Conservation (phyloP, 164 flowering plant genomes). For the Annona cherimola region DNA sequence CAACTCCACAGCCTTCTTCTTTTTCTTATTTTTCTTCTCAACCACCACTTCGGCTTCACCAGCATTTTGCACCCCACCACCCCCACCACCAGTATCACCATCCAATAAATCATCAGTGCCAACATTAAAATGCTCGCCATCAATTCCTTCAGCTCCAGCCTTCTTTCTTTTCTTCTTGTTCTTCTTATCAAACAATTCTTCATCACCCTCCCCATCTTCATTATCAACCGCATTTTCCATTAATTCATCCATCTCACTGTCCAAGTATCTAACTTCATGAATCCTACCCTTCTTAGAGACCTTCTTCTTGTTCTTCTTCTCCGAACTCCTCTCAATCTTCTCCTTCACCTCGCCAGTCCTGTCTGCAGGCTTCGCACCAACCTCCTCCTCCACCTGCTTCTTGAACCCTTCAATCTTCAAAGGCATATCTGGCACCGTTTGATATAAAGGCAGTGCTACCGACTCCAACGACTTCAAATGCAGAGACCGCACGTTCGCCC, state of each 20-base stretch:
- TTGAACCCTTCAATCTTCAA: slow-evolving; percentile 51
- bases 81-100: not conserved
- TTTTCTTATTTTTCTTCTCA: slow-evolving; percentile 17
- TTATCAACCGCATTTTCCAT: slow-evolving; percentile 11
- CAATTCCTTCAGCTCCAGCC: not conserved
- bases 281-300: slow-evolving; percentile 48
- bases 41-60: slow-evolving; percentile 7
- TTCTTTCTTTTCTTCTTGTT: not conserved
- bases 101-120: slow-evolving; percentile 6
- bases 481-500: slow-evolving; percentile 61
- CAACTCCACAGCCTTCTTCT: slow-evolving; percentile 19
- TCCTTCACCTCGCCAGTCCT: slow-evolving; percentile 6
- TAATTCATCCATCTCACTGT: slow-evolving; percentile 16
- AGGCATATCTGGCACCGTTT: slow-evolving; percentile 58
- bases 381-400: slow-evolving; percentile 19
- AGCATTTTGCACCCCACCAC: not conserved
- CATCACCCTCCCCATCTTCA: slow-evolving; percentile 17
- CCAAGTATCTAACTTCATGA: slow-evolving; percentile 58
- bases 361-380: not conserved
- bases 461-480: slow-evolving; percentile 71
- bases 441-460: slow-evolving; percentile 71
- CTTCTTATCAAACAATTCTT: slow-evolving; percentile 8
- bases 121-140: not conserved
- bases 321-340: slow-evolving; percentile 7
- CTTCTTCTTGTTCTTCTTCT: slow-evolving; percentile 23